Conservation (phyloP, 2,329 filamentous ascomycete genomes). For the Hirsutella minnesotensis region DNA sequence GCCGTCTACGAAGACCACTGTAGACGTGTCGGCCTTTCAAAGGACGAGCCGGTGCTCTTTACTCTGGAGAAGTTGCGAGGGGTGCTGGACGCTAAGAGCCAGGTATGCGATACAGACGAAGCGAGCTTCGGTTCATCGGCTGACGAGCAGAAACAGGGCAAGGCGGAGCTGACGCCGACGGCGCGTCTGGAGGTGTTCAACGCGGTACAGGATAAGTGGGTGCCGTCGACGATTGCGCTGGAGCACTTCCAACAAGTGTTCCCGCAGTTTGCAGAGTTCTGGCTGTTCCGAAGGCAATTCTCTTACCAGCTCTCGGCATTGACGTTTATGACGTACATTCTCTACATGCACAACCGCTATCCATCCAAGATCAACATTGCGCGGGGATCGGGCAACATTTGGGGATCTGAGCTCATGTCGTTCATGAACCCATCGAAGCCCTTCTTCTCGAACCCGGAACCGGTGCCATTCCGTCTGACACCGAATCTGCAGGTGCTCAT, state of each 20-base stretch:
- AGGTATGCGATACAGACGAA: conserved; percentile 27
- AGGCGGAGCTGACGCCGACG: conserved; percentile 55
- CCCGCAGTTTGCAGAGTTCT: conserved; percentile 86
- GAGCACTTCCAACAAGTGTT: conserved; percentile 86
- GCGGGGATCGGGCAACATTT: conserved; percentile 79
- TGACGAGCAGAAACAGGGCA: conserved; percentile 35
- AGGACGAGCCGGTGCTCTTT: conserved; percentile 90
- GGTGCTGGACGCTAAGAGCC: conserved; percentile 56
- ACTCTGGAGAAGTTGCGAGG: conserved; percentile 88
- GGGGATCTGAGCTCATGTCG: conserved; percentile 90
- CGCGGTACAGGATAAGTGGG: conserved; percentile 88
- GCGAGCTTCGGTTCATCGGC: conserved; percentile 5
- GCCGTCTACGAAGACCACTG: conserved; percentile 96
- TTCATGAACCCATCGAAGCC: conserved; percentile 76
- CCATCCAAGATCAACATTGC: conserved; percentile 93
- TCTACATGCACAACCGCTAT: conserved; percentile 93
- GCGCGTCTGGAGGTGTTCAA: conserved; percentile 85
- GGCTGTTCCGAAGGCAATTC: conserved; percentile 96
- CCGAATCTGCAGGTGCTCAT: conserved; percentile 93
- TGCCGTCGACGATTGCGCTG: conserved; percentile 68
- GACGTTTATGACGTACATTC: conserved; percentile 97
- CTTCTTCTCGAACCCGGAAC: conserved; percentile 88
- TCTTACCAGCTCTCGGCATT: conserved; percentile 89
- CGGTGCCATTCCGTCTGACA: conserved; percentile 92
- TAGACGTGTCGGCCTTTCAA: conserved; percentile 71